Conservation (phyloP, 2,329 filamentous ascomycete species). For the Tolypocladium tundrense region DNA sequence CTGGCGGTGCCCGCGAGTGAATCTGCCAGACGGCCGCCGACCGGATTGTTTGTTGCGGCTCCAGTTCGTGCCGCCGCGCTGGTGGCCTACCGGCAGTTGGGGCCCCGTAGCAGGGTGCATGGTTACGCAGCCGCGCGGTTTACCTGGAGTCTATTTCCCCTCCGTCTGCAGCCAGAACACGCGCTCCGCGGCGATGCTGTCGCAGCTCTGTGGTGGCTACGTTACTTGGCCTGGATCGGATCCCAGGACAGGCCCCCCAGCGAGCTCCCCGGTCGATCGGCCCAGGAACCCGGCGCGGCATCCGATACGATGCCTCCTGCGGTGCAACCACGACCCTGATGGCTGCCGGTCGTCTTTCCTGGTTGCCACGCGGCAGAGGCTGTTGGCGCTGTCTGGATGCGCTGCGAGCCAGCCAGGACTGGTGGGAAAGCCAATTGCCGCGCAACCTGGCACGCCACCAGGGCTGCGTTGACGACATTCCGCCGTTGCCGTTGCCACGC, state of each 20-base stretch:
- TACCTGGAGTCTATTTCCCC: not conserved
- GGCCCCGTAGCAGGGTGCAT: not conserved
- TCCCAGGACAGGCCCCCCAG: not conserved
- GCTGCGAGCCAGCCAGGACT: not conserved
- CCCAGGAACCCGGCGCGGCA: not conserved
- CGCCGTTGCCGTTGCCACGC: not conserved
- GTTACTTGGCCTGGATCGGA: not conserved
- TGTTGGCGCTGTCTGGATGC: no score
- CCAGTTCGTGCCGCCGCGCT: not conserved
- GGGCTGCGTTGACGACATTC: not conserved
- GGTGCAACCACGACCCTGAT: not conserved
- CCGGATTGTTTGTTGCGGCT: not conserved
- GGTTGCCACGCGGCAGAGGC: not conserved
- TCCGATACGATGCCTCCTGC: not conserved
- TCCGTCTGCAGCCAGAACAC: not conserved
- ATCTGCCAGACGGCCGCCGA: not conserved
- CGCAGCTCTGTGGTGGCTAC: not conserved
- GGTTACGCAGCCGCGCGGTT: not conserved
- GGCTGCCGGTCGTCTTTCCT: not conserved
- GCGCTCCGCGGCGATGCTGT: not conserved
- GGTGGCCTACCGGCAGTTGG: not conserved
- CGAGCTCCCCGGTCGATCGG: not conserved
- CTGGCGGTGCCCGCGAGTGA: not conserved
- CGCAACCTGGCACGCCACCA: not conserved
- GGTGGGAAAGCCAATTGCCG: not conserved